Base-by-base conservation (phyloP, 1,284 basidiomycete species). In the Rugosomyces carneus region DNA sequence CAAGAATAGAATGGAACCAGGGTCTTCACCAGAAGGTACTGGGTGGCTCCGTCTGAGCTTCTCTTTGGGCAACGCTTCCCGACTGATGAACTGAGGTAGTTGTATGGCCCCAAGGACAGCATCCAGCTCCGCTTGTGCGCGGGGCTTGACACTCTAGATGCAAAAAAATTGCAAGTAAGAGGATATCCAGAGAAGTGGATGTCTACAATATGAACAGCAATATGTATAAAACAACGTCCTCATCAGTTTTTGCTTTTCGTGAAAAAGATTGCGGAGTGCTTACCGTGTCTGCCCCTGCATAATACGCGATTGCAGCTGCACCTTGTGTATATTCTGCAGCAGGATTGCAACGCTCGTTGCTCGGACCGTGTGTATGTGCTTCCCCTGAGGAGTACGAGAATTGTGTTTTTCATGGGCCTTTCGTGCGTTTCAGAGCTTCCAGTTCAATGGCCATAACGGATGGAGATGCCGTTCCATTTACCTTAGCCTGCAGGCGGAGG, bases 121-220 rank as follows among this genome's bases (percentile, higher is more conserved):
- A 44, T 76, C 74, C 2, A 77, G 50, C 48, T 78, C 76, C 5
- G 55, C 61, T 53, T 75, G 75, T 0, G 71, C 75, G 32, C 62
- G 65, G 31, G 49, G n/a, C 48, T 42, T 74, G 68, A 5, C 69
- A 64, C 9, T 70, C 61, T 0, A 75, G 75, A 53, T 74, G 55
- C 37, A 66, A 53, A 23, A 69, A 57, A 71, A 78, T 74, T 5
- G 69, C 68, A 23, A 65, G 58, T 19, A 68, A 47, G 52, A 69
- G 67, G 45, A 63, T 24, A 1, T 44, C 21, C 34, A 55, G 42
- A 15, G 51, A 45, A 16, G 40, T 16, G 11, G 35, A 49, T 18
- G 44, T 52, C 52, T 41, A 15, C 3, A 18, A 37, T 37, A 37
- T 21, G 16, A 21, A 10, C 5, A 9, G 18, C 10, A 8, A 2